phyloP scores from a whole-genome alignment of 495 filamentous ascomycete species.

The Hypoxylon rickii region DNA sequence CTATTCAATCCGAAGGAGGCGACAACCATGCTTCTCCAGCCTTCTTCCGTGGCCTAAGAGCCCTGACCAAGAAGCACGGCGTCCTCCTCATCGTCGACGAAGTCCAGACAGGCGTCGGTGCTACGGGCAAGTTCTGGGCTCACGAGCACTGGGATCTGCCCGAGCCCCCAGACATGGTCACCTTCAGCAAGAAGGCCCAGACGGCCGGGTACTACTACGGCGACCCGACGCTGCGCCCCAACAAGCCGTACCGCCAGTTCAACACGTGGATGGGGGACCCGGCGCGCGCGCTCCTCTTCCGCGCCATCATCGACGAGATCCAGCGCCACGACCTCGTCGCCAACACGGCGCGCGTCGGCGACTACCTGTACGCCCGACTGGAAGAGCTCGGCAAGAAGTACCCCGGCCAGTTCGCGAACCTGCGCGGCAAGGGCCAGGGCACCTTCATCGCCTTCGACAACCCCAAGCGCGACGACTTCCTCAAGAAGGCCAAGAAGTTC shows the following conservation, averaged over 20 bases:
- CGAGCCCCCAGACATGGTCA: slow-evolving; percentile 94
- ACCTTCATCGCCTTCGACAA: slow-evolving; percentile 98
- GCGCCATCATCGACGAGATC: slow-evolving; percentile 88
- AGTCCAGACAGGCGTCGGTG: slow-evolving; percentile 95
- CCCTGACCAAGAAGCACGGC: slow-evolving; percentile 80
- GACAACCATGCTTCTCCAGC: slow-evolving; percentile 96
- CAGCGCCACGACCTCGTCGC: slow-evolving; percentile 77
- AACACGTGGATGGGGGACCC: slow-evolving; percentile 99
- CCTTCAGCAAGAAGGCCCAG: slow-evolving; percentile 98
- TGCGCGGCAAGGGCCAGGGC: slow-evolving; percentile 91
- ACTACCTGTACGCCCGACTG: slow-evolving; percentile 78
- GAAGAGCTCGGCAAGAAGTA: slow-evolving; percentile 71
- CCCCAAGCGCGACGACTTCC: slow-evolving; percentile 80
- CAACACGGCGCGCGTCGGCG: slow-evolving; percentile 80
- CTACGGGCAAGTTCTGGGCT: slow-evolving; percentile 97
- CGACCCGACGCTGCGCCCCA: slow-evolving; percentile 84
- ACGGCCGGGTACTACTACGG: slow-evolving; percentile 97
- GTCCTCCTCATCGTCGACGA: slow-evolving; percentile 97
- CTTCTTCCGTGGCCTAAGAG: slow-evolving; percentile 90
- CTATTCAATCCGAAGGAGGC: slow-evolving; percentile 96
- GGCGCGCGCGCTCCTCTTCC: slow-evolving; percentile 85
- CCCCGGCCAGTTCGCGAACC: slow-evolving; percentile 83
- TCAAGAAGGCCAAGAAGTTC: slow-evolving; percentile 77
- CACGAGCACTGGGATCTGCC: slow-evolving; percentile 94
- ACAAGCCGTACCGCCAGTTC: slow-evolving; percentile 99